Evolutionary conservation across 1,139 yeast species (phyloP).

Genomic region (Ashbya aceris): DNA sequence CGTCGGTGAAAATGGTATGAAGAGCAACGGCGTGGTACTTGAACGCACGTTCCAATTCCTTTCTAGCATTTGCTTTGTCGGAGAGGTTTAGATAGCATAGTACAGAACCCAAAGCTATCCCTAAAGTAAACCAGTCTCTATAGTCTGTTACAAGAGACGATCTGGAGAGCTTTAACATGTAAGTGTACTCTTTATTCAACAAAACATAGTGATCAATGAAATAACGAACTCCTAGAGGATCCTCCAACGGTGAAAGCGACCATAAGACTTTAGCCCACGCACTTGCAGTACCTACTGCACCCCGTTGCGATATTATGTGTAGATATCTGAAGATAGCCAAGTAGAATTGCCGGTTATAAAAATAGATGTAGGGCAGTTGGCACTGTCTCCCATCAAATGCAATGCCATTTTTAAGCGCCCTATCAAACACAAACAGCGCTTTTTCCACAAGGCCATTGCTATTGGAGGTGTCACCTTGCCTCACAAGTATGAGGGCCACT

Average conservation of each 20-base stretch:
- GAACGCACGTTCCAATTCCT: conserved; percentile 43
- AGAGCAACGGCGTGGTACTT: conserved; percentile 47
- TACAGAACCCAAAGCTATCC: conserved; percentile 57
- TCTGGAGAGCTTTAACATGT: conserved; percentile 45
- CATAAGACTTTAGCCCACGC: conserved; percentile 62
- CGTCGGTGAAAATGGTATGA: conserved; percentile 17
- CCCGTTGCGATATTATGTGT: conserved; percentile 61
- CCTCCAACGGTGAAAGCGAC: conserved; percentile 66
- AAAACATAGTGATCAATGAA: conserved; percentile 76
- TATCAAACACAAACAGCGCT: conserved; percentile 70
- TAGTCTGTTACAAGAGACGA: conserved; percentile 52
- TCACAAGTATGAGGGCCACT: conserved; percentile 61
- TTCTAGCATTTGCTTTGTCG: conserved; percentile 37
- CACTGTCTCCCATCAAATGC: conserved; percentile 50
- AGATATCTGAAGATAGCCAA: conserved; percentile 67
- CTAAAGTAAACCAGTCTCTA: conserved; percentile 63
- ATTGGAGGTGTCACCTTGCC: conserved; percentile 64
- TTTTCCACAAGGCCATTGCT: conserved; percentile 67
- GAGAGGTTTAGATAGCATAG: conserved; percentile 45
- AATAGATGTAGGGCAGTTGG: conserved; percentile 68
- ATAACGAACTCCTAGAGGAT: conserved; percentile 76
- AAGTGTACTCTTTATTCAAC: conserved; percentile 55
- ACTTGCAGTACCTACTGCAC: conserved; percentile 69
- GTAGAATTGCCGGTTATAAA: conserved; percentile 70
- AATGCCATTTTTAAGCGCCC: conserved; percentile 43